Evolutionary conservation across 805 yeast genomes (phyloP), one percentile per base, ranked within the genome.

Genomic region (Suhomyces sp.): DNA sequence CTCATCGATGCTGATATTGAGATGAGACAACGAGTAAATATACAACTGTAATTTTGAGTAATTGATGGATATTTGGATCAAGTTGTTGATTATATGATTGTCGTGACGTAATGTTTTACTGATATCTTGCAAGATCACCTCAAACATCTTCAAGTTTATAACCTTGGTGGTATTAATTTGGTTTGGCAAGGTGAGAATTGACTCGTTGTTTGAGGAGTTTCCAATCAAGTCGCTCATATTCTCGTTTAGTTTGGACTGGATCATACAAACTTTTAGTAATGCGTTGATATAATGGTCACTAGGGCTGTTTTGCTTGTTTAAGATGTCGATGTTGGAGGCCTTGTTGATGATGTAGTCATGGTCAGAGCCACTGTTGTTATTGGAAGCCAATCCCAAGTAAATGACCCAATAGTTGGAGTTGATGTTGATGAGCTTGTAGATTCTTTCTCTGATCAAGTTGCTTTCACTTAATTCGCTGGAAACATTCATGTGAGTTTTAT

Each of bases 341-440:
- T 68, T 69, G 55, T 71, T 68, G 44, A 73, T 63, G 40, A 73
- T 70, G 56, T 69, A 74, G 53, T 75, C 79, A 46, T 73, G 71
- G 33, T 54, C 61, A 46, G 59, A 54, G 10, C 66, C 65, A 56
- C 59, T 62, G 56, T 56, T 57, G 44, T 60, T 55, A 47, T 66
- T 57, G 45, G 59, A 57, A 58, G 76, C 66, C 47, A 74, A 64
- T 7, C 79, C 79, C 33, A 72, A 66, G 53, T 65, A 64, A 8
- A 71, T 71, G 47, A 72, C 64, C 79, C 79, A 75, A 61, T 72
- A 73, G 60, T 72, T 74, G 22, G 77, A 70, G 57, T 74, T 74
- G 56, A 75, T 72, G 56, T 70, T 70, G 41, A 74, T 69, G 59
- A 71, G 72, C 54, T 74, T 75, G 61, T 74, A 76, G 47, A 75